A percentile compares a stretch with the other conserved stretches of the same genome.
Evolutionary conservation across 2,329 filamentous ascomycete species (phyloP).

Genomic region (Colletotrichum acutatum): DNA sequence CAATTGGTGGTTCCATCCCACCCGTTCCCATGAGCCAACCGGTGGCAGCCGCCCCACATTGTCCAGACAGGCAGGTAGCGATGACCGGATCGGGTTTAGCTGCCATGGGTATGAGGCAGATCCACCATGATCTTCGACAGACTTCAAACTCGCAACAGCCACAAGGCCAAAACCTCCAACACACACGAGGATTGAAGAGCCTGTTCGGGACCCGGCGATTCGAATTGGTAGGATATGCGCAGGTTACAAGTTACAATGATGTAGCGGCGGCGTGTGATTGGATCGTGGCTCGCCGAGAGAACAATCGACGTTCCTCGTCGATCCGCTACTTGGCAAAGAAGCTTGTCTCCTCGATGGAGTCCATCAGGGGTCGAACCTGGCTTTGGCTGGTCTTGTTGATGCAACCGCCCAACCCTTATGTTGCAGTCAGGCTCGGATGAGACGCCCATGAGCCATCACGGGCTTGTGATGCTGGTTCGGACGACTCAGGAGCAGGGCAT

Average conservation of each 20-base stretch:
- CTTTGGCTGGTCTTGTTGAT: constrained; percentile 6
- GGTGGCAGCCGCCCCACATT: constrained; percentile 1
- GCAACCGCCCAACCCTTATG: constrained; percentile 4
- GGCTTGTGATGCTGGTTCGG: constrained; percentile 13
- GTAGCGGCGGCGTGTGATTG: not conserved
- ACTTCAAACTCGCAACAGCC: constrained; percentile 34
- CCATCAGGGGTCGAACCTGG: constrained; percentile 19
- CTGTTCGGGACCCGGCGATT: not conserved
- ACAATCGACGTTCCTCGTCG: constrained; percentile 21
- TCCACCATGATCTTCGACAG: constrained; percentile 35
- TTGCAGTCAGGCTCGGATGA: constrained; percentile 32
- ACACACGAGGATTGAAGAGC: not conserved
- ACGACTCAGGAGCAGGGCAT: constrained; percentile 5
- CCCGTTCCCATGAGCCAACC: not conserved
- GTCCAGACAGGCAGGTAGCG: constrained; percentile 7
- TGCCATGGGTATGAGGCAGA: constrained; percentile 32
- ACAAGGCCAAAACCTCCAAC: constrained; percentile 10
- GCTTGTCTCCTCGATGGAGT: constrained; percentile 29
- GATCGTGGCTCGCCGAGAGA: not conserved
- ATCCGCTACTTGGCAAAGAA: constrained; percentile 33
- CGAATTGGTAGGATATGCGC: not conserved
- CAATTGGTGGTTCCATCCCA: not conserved
- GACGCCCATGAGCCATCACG: constrained; percentile 20
- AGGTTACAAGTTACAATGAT: not conserved
- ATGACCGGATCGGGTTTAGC: constrained; percentile 23